phyloP scores from a whole-genome alignment of 2,329 filamentous ascomycete species.

The Hortaea sp. region DNA sequence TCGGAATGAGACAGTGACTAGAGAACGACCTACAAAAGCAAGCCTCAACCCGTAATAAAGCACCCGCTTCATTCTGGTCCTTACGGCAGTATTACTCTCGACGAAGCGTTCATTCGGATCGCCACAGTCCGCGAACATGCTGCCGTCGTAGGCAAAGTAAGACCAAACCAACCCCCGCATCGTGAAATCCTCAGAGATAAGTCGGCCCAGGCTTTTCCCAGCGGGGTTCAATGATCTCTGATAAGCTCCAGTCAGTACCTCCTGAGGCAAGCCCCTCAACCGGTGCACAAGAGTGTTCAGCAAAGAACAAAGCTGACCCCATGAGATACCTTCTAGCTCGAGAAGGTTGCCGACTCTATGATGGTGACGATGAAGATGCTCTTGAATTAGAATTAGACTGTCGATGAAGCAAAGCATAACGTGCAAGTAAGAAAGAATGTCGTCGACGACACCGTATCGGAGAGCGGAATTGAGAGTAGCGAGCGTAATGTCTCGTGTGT shows the following conservation, averaged over 20 bases:
- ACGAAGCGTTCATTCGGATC: conserved; percentile 1
- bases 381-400: neutral
- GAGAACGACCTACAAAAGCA: conserved; percentile 1
- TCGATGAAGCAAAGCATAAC: conserved; percentile 42
- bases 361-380: neutral
- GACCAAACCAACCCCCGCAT: conserved; percentile 53
- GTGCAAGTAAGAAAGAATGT: conserved; percentile 53
- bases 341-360: neutral
- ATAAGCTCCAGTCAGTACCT: conserved; percentile 21
- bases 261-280: conserved; percentile 19
- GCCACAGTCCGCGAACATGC: conserved; percentile 48
- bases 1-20: neutral
- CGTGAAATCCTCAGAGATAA: conserved; percentile 53
- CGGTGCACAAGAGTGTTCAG: conserved; percentile 39
- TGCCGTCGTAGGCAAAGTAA: conserved; percentile 44
- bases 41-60: conserved; percentile 5
- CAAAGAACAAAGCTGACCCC: conserved; percentile 41
- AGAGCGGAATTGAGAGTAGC: neutral
- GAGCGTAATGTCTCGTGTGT: conserved; percentile 1
- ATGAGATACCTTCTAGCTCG: conserved; percentile 20
- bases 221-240: conserved; percentile 29
- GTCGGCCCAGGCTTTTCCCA: conserved; percentile 26
- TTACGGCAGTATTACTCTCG: conserved; percentile 1
- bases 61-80: neutral
- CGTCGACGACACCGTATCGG: conserved; percentile 26